Evolutionary conservation across 371 early-diverging fungal genomes (phyloP), one percentile per base, ranked within the genome.

Genomic region (Catenaria anguillulae): DNA sequence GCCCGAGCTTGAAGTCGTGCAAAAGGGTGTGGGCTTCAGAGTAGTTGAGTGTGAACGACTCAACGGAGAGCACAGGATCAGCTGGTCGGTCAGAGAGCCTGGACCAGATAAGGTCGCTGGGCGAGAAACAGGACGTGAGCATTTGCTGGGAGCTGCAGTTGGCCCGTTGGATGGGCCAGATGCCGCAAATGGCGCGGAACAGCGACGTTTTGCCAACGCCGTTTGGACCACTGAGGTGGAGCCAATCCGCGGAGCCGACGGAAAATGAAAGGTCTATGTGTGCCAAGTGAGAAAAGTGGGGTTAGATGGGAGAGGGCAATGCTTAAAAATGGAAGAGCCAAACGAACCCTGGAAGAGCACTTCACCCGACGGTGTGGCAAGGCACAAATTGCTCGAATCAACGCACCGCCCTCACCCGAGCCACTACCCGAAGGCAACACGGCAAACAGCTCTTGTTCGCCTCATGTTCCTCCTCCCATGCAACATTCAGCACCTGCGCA

Each of bases 81-180:
- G 68, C 64, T 89, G 89, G 58, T 86, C 87, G 36, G 82, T 75
- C 36, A 88, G 73, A 1, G 86, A 77, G 13, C 88, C 90, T 37
- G 72, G 8, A 79, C 68, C 2, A 88, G 64, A 62, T 86, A 86
- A 4, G 88, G 80, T 45, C 66, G 61, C 63, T 87, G 88, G 1
- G 90, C 84, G 33, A 87, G 67, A 62, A 82, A 84, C 19, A 86
- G 66, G 42, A 87, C 70, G 55, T 76, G 75, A 52, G 54, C 10
- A 19, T 33, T 29, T 33, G 0, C 21, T 13, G 56, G 26, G 2
- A 19, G 35, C 37, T 6, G 19, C 2, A 26, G 29, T 26, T 67
- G 68, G 87, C 89, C 43, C 65, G 61, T 0, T 64, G 60, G 26
- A 81, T 76, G 17, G 73, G 77, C 89, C 89, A 89, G 61, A 89